Evolutionary conservation across 805 yeast species (phyloP).

Genomic region (Debaryomyces hansenii): DNA sequence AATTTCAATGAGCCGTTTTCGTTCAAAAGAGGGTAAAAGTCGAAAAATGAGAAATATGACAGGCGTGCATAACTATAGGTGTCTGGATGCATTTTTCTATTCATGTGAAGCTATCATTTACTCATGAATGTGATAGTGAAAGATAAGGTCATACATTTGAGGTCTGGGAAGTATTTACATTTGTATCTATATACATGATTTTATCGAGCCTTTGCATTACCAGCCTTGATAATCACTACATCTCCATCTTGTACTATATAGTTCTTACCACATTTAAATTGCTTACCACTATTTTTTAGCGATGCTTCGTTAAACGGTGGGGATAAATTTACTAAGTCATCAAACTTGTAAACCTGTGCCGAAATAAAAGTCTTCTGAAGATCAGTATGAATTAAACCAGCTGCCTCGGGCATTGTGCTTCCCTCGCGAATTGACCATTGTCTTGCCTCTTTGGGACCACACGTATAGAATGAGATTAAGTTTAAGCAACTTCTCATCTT

Average conservation of each 20-base stretch:
- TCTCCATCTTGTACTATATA: conserved; percentile 86
- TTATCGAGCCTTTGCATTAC: conserved; percentile 50
- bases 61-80: too few relatives aligned
- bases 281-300: conserved; percentile 58
- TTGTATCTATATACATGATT: neutral
- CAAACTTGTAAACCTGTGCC: conserved; percentile 71
- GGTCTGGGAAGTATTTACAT: too few relatives aligned
- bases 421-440: conserved; percentile 86
- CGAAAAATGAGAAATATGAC: too few relatives aligned
- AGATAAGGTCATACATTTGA: too few relatives aligned
- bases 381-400: conserved; percentile 74
- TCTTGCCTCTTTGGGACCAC: conserved; percentile 81
- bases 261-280: conserved; percentile 70
- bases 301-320: conserved; percentile 52
- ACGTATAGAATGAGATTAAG: conserved; percentile 81
- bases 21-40: too few relatives aligned
- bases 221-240: conserved; percentile 69
- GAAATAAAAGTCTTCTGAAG: conserved; percentile 76
- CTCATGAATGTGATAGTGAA: too few relatives aligned
- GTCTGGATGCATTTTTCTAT: too few relatives aligned
- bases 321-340: conserved; percentile 46
- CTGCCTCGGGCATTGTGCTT: conserved; percentile 83
- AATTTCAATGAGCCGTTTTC: too few relatives aligned
- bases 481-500: conserved; percentile 68
- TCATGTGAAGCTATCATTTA: too few relatives aligned